A percentile compares a stretch with the other conserved stretches of the same genome.
phyloP scores from a whole-genome alignment of 2,329 filamentous ascomycete genomes.

The Fusarium caatingaense region DNA sequence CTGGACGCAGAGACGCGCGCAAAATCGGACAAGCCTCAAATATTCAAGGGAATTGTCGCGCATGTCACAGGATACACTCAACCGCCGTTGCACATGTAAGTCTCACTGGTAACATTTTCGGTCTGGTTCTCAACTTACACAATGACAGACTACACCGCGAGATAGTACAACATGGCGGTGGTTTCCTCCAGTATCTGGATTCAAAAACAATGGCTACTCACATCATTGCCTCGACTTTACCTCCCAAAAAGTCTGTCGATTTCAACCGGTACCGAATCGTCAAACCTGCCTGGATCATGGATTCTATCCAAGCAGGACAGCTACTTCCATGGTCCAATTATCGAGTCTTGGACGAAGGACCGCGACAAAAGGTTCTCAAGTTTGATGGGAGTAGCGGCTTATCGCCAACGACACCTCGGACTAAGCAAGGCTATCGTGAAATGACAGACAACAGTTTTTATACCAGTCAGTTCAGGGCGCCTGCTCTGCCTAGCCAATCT shows the following conservation, averaged over 20 bases:
- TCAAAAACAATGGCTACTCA: constrained; percentile 95
- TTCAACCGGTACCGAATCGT: constrained; percentile 91
- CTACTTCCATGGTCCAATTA: constrained; percentile 89
- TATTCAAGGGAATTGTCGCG: constrained; percentile 91
- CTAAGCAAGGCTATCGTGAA: constrained; percentile 76
- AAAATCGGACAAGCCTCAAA: constrained; percentile 76
- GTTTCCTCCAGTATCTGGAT: constrained; percentile 93
- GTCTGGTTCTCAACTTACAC: constrained; percentile 25
- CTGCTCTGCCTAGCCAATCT: constrained; percentile 46
- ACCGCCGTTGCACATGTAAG: constrained; percentile 82
- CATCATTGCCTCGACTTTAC: constrained; percentile 90
- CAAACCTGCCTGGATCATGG: constrained; percentile 92
- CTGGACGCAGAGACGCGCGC: constrained; percentile 85
- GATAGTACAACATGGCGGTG: constrained; percentile 92
- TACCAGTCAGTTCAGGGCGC: constrained; percentile 71
- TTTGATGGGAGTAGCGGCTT: constrained; percentile 71
- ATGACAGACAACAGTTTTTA: constrained; percentile 89
- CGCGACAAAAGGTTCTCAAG: constrained; percentile 80
- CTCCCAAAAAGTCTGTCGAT: constrained; percentile 92
- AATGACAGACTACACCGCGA: constrained; percentile 75
- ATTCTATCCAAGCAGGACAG: constrained; percentile 84
- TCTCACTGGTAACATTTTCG: constrained; percentile 1
- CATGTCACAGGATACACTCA: constrained; percentile 98
- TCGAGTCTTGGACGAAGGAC: constrained; percentile 85
- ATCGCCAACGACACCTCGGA: constrained; percentile 71